These are phyloP conservation scores for Pythium sukuiense DNA, from an alignment of 352 stramenopile species.

Conservation along the genomic window DNA sequence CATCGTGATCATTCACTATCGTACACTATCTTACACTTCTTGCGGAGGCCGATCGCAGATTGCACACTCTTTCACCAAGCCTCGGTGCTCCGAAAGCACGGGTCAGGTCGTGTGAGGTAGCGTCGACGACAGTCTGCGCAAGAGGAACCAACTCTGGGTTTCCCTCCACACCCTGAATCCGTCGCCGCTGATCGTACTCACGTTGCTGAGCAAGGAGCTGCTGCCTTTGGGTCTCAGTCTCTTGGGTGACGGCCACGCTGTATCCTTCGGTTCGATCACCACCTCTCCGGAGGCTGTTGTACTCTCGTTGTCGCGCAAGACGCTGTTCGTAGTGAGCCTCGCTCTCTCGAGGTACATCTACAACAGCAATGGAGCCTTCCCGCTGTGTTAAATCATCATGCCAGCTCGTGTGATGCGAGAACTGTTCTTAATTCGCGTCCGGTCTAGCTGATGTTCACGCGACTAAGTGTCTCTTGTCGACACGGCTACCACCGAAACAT, in stretches of 20 bases:
- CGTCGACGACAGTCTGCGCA: too few species aligned
- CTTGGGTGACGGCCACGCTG: neutral
- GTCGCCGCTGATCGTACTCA: neutral
- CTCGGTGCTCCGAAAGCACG: neutral
- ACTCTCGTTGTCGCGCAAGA: conserved; percentile 2
- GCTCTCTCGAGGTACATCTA: neutral
- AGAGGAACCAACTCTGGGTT: too few species aligned
- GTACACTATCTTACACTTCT: too few species aligned
- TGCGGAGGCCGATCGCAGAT: neutral
- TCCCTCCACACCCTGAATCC: neutral
- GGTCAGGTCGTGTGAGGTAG: too few species aligned
- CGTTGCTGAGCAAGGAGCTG: neutral
- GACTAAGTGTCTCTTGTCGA: too few species aligned
- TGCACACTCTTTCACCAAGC: neutral
- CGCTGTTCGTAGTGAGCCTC: neutral
- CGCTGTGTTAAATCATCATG: too few species aligned
- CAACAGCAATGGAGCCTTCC: too few species aligned
- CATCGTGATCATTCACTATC: neutral
- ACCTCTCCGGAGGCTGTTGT: neutral
- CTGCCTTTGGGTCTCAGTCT: neutral
- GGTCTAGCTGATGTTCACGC: too few species aligned
- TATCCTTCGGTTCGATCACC: neutral
- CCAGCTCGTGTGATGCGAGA: too few species aligned
- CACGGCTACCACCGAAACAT: too few species aligned
- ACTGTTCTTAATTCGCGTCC: too few species aligned